phyloP scores from a whole-genome alignment of 2,329 filamentous ascomycete genomes.

The Pseudocercospora fijiensis region DNA sequence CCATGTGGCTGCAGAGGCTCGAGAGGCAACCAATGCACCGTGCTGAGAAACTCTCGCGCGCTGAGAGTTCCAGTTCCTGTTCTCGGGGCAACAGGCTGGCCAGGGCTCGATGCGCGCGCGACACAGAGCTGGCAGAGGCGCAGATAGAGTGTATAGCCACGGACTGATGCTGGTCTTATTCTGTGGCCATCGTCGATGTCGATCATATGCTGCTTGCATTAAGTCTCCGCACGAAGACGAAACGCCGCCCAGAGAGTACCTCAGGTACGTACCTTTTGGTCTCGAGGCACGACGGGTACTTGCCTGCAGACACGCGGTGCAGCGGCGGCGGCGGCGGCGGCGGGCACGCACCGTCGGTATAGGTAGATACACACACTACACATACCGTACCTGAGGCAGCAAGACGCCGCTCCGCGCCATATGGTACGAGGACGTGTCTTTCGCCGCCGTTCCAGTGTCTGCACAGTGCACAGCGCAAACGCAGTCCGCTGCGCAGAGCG shows the following conservation, averaged over 20 bases:
- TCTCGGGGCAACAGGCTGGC: constrained; percentile 10
- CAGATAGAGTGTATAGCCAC: constrained; percentile 3
- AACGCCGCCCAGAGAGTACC: neutral
- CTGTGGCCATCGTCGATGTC: constrained; percentile 3
- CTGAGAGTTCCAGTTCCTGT: constrained; percentile 10
- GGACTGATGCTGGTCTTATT: constrained; percentile 13
- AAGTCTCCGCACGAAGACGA: neutral
- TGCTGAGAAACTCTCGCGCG: constrained; percentile 3
- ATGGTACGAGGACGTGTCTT: neutral
- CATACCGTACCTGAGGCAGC: neutral
- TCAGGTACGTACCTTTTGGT: too few relatives aligned
- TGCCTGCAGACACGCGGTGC: constrained; percentile 5
- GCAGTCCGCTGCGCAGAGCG: neutral
- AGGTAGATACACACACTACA: neutral
- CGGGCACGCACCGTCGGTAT: neutral
- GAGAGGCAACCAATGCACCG: constrained; percentile 1
- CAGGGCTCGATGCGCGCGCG: constrained; percentile 1
- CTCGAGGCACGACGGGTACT: constrained; percentile 2
- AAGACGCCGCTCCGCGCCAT: neutral
- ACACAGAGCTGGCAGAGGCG: neutral
- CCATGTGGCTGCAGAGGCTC: constrained; percentile 5
- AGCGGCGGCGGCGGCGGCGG: neutral
- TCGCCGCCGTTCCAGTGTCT: neutral
- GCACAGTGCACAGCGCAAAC: too few relatives aligned
- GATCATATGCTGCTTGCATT: constrained; percentile 3